These are phyloP conservation scores for Lichtheimia ornata DNA, from an alignment of 371 early-diverging fungal species.

Conservation along the genomic window DNA sequence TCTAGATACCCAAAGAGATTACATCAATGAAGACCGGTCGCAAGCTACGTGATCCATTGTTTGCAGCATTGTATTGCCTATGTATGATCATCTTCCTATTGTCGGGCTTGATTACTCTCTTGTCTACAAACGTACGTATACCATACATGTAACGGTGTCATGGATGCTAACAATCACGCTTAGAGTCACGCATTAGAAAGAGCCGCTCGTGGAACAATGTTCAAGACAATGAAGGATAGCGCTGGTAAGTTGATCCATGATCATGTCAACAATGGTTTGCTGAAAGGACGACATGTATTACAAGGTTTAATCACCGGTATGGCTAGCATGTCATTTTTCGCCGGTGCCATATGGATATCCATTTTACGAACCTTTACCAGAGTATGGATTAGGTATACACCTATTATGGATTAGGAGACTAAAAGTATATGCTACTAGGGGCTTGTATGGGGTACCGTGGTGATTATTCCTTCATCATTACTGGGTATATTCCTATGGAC, in stretches of 20 bases:
- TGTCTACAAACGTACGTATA: constrained; percentile 56
- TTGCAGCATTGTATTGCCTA: constrained; percentile 47
- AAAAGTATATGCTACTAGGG: neutral
- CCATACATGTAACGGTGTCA: neutral
- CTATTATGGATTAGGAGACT: neutral
- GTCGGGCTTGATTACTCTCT: constrained; percentile 49
- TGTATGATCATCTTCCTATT: constrained; percentile 39
- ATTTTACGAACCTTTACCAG: constrained; percentile 54
- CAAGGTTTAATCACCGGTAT: constrained; percentile 53
- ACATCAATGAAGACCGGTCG: constrained; percentile 33
- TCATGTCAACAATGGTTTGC: neutral
- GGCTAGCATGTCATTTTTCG: constrained; percentile 42
- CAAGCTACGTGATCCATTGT: constrained; percentile 59
- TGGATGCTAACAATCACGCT: neutral
- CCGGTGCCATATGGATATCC: constrained; percentile 59
- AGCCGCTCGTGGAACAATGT: constrained; percentile 49
- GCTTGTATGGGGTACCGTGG: constrained; percentile 65
- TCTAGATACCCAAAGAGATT: constrained; percentile 43
- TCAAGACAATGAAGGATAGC: constrained; percentile 54
- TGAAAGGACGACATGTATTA: constrained; percentile 1
- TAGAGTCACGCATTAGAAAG: constrained; percentile 41
- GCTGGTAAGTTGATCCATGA: constrained; percentile 38
- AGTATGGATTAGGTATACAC: constrained; percentile 26
- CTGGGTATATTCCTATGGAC: constrained; percentile 61
- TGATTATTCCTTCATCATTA: constrained; percentile 55